phyloP scores from a whole-genome alignment of 2,329 filamentous ascomycete genomes.

The Diaporthe eres region DNA sequence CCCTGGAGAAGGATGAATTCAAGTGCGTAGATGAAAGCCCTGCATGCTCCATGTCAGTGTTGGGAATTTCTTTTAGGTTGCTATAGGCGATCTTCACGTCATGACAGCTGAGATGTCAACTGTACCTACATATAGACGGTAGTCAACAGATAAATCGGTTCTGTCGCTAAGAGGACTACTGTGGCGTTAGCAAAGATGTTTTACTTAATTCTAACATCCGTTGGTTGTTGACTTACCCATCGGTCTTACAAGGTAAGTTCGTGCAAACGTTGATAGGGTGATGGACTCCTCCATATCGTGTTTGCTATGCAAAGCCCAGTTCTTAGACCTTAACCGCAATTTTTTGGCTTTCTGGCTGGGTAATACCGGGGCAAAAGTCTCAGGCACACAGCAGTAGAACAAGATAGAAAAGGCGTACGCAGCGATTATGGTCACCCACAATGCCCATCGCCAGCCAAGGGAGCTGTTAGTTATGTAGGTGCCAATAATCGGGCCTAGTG shows the following conservation, averaged over 20 bases:
- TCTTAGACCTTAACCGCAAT: neutral
- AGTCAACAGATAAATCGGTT: constrained; percentile 5
- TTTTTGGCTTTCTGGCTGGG: constrained; percentile 9
- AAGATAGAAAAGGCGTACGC: neutral
- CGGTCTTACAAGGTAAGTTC: constrained; percentile 2
- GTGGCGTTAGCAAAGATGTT: neutral
- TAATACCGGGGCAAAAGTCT: neutral
- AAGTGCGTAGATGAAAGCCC: constrained; percentile 6
- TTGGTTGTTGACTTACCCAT: neutral
- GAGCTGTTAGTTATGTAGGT: neutral
- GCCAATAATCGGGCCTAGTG: constrained; percentile 3
- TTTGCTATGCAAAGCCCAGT: constrained; percentile 12
- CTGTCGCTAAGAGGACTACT: neutral
- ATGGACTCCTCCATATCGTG: constrained; percentile 11
- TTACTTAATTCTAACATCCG: neutral
- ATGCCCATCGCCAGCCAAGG: neutral
- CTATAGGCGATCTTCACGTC: no score
- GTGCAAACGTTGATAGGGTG: neutral
- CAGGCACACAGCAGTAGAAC: constrained; percentile 4
- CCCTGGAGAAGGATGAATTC: constrained; percentile 15
- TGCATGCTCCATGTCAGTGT: neutral
- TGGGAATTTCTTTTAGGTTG: no score
- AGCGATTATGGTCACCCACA: constrained; percentile 9
- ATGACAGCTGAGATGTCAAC: neutral
- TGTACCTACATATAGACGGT: neutral